These are phyloP conservation scores for Scheffersomyces spartinae DNA, from an alignment of 805 yeast genomes.

Conservation along the genomic window DNA sequence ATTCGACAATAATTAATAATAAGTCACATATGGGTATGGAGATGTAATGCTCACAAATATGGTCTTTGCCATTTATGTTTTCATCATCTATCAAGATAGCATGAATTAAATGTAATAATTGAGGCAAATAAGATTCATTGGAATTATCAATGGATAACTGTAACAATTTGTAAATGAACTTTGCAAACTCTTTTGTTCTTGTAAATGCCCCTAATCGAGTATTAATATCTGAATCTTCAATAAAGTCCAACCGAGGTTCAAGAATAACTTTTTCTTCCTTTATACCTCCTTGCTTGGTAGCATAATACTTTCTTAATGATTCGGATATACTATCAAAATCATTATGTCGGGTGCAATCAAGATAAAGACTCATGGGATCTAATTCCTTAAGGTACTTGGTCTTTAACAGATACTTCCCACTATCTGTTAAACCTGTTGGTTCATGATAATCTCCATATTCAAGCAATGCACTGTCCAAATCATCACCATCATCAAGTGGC, in stretches of 20 bases:
- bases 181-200: slow-evolving; percentile 41
- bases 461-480: slow-evolving; percentile 39
- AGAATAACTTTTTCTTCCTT: slow-evolving; percentile 35
- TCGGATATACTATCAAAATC: slow-evolving; percentile 43
- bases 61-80: slow-evolving; percentile 22
- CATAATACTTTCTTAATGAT: slow-evolving; percentile 31
- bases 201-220: slow-evolving; percentile 36
- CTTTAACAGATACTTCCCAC: slow-evolving; percentile 60
- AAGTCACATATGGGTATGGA: slow-evolving; percentile 46
- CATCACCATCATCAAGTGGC: slow-evolving; percentile 16
- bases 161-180: slow-evolving; percentile 45
- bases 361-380: slow-evolving; percentile 47
- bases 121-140: slow-evolving; percentile 45
- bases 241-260: slow-evolving; percentile 28
- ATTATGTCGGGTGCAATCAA: slow-evolving; percentile 33
- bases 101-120: slow-evolving; percentile 57
- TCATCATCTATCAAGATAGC: slow-evolving; percentile 48
- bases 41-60: slow-evolving; percentile 35
- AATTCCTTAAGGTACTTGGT: slow-evolving; percentile 39
- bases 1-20: slow-evolving; percentile 39
- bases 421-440: slow-evolving; percentile 46
- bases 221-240: slow-evolving; percentile 22
- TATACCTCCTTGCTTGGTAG: slow-evolving; percentile 23
- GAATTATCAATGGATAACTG: slow-evolving; percentile 38
- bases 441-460: slow-evolving; percentile 56